Conservation (phyloP, 768 basidiomycete species). For the Coprinopsis sp. region DNA sequence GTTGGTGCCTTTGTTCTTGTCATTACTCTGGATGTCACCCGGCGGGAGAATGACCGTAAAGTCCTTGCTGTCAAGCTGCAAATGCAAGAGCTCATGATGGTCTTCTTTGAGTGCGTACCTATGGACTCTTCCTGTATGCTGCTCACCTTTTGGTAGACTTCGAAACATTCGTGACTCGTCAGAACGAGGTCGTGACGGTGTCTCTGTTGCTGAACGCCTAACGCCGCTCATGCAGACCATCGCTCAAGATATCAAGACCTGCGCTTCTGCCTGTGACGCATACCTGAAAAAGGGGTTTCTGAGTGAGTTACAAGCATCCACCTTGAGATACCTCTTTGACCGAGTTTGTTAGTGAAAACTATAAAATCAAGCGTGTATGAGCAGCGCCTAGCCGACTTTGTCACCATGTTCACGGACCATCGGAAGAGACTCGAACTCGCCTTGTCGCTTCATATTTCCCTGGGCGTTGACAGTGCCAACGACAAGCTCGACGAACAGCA, state of each 20-base stretch:
- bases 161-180: constrained; percentile 22
- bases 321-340: background rate
- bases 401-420: constrained; percentile 29
- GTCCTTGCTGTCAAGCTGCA: constrained; percentile 40
- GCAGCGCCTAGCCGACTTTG: constrained; percentile 28
- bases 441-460: constrained; percentile 33
- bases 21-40: constrained; percentile 41
- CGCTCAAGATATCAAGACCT: constrained; percentile 37
- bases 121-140: background rate
- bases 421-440: constrained; percentile 31
- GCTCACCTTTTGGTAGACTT: constrained; percentile 19
- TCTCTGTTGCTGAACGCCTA: constrained; percentile 26
- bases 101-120: constrained; percentile 40
- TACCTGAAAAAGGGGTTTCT: constrained; percentile 42
- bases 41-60: constrained; percentile 49
- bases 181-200: constrained; percentile 27
- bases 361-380: constrained; percentile 36
- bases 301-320: constrained; percentile 19
- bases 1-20: constrained; percentile 48
- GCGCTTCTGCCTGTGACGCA: constrained; percentile 41
- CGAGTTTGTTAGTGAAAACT: constrained; percentile 25
- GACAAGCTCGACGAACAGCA: constrained; percentile 23
- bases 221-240: constrained; percentile 24
- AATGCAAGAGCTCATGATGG: constrained; percentile 47
- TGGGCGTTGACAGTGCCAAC: constrained; percentile 31